Percentiles rank a stretch among this genome's conserved stretches.
Conservation (phyloP, 306 rosid species). For the Cicer yamashitae region DNA sequence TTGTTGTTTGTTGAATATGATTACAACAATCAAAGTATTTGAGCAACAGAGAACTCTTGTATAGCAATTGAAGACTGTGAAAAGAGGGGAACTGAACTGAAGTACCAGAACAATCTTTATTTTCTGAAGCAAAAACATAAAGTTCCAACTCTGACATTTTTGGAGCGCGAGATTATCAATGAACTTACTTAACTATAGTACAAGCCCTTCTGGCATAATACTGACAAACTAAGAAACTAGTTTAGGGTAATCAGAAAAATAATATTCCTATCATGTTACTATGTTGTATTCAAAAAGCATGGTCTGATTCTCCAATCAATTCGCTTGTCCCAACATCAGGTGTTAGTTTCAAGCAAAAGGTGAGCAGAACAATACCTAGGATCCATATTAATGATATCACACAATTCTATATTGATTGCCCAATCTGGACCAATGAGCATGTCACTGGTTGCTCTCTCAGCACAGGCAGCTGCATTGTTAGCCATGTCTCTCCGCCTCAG, state of each 20-base stretch:
- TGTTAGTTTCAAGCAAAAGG: not conserved
- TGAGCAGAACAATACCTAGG: slow-evolving; percentile 69
- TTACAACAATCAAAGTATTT: slow-evolving; percentile 5
- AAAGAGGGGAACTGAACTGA: not conserved
- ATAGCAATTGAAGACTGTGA: slow-evolving; percentile 20
- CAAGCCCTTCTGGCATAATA: not conserved
- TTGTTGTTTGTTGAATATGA: slow-evolving; percentile 10
- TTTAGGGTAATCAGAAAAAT: not conserved
- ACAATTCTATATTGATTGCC: slow-evolving; percentile 92
- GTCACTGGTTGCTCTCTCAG: slow-evolving; percentile 96
- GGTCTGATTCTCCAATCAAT: not conserved
- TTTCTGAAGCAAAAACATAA: not conserved
- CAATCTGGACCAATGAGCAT: slow-evolving; percentile 96
- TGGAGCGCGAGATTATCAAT: not conserved
- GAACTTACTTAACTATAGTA: slow-evolving; percentile 7
- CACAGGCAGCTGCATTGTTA: slow-evolving; percentile 76
- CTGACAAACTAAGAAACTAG: slow-evolving; percentile 13
- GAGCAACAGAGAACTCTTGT: slow-evolving; percentile 16
- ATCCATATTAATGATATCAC: slow-evolving; percentile 84
- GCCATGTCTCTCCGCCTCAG: slow-evolving; percentile 61
- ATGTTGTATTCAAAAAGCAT: not conserved
- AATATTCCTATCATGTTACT: not conserved
- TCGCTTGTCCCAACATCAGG: not conserved
- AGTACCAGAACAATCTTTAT: not conserved
- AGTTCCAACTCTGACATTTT: not conserved